These are phyloP conservation scores for Mycena galericulata DNA, from an alignment of 768 basidiomycete genomes.

Conservation along the genomic window DNA sequence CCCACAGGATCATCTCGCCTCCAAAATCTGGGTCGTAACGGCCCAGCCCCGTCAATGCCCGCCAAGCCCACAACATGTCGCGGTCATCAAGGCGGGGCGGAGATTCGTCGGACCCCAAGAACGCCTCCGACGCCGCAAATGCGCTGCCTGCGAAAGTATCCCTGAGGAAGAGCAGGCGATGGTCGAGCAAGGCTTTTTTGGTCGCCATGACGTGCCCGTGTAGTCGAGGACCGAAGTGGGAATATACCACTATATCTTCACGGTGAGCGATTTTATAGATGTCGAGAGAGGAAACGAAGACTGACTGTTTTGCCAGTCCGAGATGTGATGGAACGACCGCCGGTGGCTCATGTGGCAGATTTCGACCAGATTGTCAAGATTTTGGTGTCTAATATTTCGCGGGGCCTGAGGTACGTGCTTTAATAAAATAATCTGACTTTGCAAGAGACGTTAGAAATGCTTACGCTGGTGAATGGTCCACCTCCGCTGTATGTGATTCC, in stretches of 20 bases:
- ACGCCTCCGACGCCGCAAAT: neutral
- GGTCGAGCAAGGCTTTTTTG: neutral
- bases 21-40: no score
- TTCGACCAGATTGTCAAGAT: no score
- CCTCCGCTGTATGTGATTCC: no score
- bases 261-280: neutral
- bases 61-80: neutral
- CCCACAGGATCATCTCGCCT: no score
- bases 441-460: no score
- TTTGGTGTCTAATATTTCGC: neutral
- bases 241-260: neutral
- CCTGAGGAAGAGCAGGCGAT: neutral
- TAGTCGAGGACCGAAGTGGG: neutral
- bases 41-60: neutral
- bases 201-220: neutral
- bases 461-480: no score
- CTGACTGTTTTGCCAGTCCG: slow-evolving; percentile 1
- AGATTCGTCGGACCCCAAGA: neutral
- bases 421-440: no score
- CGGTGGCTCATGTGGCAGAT: no score
- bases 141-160: neutral
- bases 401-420: no score
- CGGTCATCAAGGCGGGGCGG: neutral
- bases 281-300: neutral
- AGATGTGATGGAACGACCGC: neutral